phyloP scores from a whole-genome alignment of 768 basidiomycete genomes.

The Tulasnella sp. region DNA sequence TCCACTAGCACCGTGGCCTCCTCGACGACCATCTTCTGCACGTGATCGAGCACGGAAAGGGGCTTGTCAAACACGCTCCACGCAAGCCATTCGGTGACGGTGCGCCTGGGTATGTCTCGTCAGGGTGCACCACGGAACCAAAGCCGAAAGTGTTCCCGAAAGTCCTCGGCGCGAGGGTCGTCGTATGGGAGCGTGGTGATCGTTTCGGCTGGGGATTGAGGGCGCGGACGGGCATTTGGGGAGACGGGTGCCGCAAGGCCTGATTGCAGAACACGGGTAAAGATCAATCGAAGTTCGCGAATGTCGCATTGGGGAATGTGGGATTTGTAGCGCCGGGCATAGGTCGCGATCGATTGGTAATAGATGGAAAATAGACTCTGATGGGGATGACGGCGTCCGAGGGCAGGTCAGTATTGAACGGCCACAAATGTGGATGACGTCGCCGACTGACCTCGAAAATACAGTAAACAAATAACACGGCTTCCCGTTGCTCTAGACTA shows the following conservation, averaged over 20 bases:
- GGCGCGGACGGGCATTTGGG: constrained; percentile 16
- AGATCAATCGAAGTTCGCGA: constrained; percentile 45
- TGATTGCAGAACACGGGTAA: constrained; percentile 48
- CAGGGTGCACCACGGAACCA: constrained; percentile 67
- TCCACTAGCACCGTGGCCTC: constrained; percentile 52
- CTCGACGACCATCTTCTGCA: constrained; percentile 41
- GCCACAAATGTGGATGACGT: background rate
- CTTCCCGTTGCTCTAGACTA: background rate
- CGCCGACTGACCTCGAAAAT: constrained; percentile 15
- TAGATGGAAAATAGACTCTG: constrained; percentile 62
- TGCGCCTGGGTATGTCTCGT: constrained; percentile 49
- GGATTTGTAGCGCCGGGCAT: constrained; percentile 35
- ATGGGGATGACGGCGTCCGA: background rate
- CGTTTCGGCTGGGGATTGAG: constrained; percentile 46
- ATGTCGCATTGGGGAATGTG: constrained; percentile 36
- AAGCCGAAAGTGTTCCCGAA: constrained; percentile 13
- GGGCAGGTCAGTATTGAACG: background rate
- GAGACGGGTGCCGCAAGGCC: constrained; percentile 41
- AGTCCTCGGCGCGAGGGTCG: constrained; percentile 58
- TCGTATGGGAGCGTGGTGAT: constrained; percentile 44
- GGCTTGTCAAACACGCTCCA: constrained; percentile 70
- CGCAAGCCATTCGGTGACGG: constrained; percentile 64
- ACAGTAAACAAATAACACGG: constrained; percentile 11
- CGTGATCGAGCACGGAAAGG: constrained; percentile 34
- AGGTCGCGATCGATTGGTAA: constrained; percentile 39